Conservation (phyloP, 2,329 filamentous ascomycete species). For the Ophiostoma sp. region DNA sequence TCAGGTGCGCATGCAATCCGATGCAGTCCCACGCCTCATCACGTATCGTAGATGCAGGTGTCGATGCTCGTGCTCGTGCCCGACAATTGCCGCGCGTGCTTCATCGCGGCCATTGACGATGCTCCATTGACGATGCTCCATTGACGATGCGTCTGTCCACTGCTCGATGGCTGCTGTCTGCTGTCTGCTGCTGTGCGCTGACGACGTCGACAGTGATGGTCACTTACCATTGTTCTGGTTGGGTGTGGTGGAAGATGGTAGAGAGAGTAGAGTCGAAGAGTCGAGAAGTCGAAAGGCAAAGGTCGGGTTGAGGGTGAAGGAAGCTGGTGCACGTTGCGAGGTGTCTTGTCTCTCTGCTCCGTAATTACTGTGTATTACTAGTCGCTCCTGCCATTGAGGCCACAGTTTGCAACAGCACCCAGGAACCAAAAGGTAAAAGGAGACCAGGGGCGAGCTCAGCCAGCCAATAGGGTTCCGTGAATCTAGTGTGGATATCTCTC, state of each 20-base stretch:
- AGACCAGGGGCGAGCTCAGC: constrained; percentile 8
- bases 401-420: constrained; percentile 17
- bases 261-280: not conserved
- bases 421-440: constrained; percentile 10
- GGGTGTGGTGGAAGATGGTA: not conserved
- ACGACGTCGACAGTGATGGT: not conserved
- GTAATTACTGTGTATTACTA: not conserved
- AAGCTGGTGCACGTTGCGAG: not conserved
- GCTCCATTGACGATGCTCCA: not conserved
- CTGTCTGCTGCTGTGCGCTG: not conserved
- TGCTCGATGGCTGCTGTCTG: not conserved
- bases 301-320: not conserved
- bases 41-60: not conserved
- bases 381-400: constrained; percentile 10
- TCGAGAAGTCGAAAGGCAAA: not conserved
- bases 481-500: not conserved
- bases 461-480: not conserved
- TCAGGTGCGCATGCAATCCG: not conserved
- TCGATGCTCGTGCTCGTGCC: not conserved
- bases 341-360: not conserved
- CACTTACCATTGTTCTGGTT: not conserved
- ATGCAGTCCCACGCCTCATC: not conserved
- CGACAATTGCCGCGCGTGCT: not conserved
- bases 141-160: not conserved
- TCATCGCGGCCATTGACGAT: not conserved